These are phyloP conservation scores for Colletotrichum lini DNA, from an alignment of 2,329 filamentous ascomycete genomes.

Conservation along the genomic window DNA sequence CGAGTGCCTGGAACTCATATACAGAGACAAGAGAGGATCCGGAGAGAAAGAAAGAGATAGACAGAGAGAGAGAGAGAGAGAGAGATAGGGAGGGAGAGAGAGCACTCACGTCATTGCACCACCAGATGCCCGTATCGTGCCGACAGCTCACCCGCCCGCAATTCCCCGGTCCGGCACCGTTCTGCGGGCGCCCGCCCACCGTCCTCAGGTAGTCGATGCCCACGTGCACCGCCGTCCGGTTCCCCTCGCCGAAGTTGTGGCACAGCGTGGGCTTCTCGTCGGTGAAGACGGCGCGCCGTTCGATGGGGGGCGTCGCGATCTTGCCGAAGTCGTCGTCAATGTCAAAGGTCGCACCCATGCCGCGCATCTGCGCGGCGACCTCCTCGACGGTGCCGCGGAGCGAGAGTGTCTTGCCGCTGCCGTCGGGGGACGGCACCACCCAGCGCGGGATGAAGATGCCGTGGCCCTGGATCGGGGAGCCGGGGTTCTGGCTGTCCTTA, in stretches of 20 bases:
- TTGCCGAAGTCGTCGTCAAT: background rate
- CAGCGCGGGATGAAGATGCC: slow-evolving; percentile 16
- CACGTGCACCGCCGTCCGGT: slow-evolving; percentile 14
- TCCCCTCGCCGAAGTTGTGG: slow-evolving; percentile 25
- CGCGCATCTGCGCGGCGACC: slow-evolving; percentile 6
- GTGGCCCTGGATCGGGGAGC: slow-evolving; percentile 14
- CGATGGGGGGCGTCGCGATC: background rate
- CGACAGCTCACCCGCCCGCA: slow-evolving; percentile 35
- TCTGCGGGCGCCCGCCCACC: slow-evolving; percentile 21
- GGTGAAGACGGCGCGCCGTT: slow-evolving; percentile 4
- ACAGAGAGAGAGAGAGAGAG: background rate
- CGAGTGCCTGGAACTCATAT: background rate
- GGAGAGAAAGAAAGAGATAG: too few species aligned
- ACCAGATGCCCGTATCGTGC: slow-evolving; percentile 26
- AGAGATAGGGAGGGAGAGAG: too few species aligned
- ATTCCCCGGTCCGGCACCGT: slow-evolving; percentile 27
- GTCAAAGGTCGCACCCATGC: slow-evolving; percentile 1
- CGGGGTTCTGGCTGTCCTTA: background rate
- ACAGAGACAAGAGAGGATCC: background rate
- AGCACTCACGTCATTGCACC: slow-evolving; percentile 28
- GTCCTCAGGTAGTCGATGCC: slow-evolving; percentile 20
- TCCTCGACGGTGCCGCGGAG: slow-evolving; percentile 23
- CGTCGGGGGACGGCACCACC: slow-evolving; percentile 17
- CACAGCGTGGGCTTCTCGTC: slow-evolving; percentile 10
- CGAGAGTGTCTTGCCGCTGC: slow-evolving; percentile 13